Percentiles rank a stretch among this genome's conserved stretches.
These are phyloP conservation scores for Keithomyces neogunnii DNA, from an alignment of 2,329 filamentous ascomycete genomes.

Conservation along the genomic window DNA sequence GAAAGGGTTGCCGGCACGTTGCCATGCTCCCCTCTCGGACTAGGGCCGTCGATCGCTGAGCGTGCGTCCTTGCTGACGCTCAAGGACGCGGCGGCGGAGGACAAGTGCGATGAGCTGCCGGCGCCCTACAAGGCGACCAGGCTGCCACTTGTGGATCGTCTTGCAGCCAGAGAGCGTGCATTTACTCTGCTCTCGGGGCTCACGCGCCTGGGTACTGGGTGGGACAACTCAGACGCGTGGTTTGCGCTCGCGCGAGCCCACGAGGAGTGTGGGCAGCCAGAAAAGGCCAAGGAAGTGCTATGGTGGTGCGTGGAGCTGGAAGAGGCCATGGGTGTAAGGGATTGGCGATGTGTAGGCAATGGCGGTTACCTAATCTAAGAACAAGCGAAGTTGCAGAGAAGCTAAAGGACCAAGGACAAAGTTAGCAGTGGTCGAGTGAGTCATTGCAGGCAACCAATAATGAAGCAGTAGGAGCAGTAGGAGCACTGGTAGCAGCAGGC, in stretches of 20 bases:
- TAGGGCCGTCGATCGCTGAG: constrained; percentile 24
- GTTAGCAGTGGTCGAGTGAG: too few species aligned
- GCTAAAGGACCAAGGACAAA: too few species aligned
- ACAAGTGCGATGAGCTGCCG: constrained; percentile 31
- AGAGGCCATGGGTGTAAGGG: constrained; percentile 69
- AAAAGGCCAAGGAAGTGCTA: constrained; percentile 84
- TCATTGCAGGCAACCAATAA: too few species aligned
- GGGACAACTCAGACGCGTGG: constrained; percentile 94
- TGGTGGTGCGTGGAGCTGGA: constrained; percentile 98
- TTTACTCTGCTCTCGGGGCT: constrained; percentile 74
- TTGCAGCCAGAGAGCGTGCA: constrained; percentile 85
- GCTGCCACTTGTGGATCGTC: constrained; percentile 65
- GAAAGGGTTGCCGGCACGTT: constrained; percentile 16
- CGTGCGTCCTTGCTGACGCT: constrained; percentile 6
- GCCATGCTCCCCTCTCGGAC: constrained; percentile 38
- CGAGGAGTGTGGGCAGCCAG: constrained; percentile 74
- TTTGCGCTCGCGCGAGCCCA: constrained; percentile 78
- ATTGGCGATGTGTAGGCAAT: constrained; percentile 63
- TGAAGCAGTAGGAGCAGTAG: too few species aligned
- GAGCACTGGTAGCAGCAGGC: too few species aligned
- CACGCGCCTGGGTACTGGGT: constrained; percentile 77
- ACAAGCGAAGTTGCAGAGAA: neutral
- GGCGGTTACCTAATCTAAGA: constrained; percentile 51
- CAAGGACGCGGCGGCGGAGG: constrained; percentile 14
- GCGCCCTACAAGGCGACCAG: constrained; percentile 49